Conservation (phyloP, 1,284 basidiomycete genomes). For the Ustilago cynodontis region DNA sequence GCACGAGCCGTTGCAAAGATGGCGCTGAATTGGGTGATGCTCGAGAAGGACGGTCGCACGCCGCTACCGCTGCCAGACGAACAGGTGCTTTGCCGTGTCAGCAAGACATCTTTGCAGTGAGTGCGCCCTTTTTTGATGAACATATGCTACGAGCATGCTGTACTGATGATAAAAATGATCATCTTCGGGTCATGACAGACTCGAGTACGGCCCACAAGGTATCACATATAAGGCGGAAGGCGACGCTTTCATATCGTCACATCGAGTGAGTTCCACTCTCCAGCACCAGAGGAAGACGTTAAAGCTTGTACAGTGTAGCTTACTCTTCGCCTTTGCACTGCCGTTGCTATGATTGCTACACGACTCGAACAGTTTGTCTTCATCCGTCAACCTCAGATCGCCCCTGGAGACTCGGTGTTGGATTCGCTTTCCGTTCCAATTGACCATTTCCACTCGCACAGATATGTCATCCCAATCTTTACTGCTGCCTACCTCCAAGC, state of each 20-base stretch:
- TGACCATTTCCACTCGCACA: conserved; percentile 46
- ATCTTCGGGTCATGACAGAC: conserved; percentile 10
- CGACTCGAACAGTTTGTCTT: conserved; percentile 47
- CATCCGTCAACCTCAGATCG: conserved; percentile 39
- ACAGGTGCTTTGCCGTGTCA: conserved; percentile 36
- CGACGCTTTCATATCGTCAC: conserved; percentile 48
- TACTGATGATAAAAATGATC: neutral
- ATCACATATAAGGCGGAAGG: conserved; percentile 54
- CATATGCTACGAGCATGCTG: neutral
- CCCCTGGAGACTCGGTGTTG: conserved; percentile 17
- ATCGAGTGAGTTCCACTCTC: conserved; percentile 42
- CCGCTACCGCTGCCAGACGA: conserved; percentile 60
- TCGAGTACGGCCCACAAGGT: conserved; percentile 26
- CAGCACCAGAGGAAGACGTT: neutral
- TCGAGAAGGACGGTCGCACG: conserved; percentile 40
- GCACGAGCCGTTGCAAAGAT: conserved; percentile 19
- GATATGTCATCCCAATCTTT: conserved; percentile 62
- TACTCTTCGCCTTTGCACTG: neutral
- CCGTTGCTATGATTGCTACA: neutral
- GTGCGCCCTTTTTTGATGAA: conserved; percentile 5
- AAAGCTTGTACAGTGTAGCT: neutral
- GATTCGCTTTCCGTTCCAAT: conserved; percentile 55
- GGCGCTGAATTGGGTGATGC: conserved; percentile 65
- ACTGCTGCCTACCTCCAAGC: conserved; percentile 57
- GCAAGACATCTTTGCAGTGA: conserved; percentile 46